These are phyloP conservation scores for Cinnamomum chago DNA, from an alignment of 164 flowering plant genomes.

Conservation along the genomic window DNA sequence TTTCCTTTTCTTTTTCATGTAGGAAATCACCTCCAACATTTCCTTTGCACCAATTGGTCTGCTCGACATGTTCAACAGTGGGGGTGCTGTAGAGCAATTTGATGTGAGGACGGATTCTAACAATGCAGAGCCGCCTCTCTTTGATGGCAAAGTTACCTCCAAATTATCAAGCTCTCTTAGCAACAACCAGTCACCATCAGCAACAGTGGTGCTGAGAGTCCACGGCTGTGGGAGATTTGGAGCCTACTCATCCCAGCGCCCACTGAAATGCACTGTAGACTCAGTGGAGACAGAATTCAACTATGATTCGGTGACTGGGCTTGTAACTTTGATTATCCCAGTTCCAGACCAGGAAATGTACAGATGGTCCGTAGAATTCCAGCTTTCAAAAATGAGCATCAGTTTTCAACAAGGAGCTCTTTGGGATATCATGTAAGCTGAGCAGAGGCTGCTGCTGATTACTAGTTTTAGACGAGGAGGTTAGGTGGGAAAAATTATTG, in stretches of 20 bases:
- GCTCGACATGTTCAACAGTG: conserved; percentile 80
- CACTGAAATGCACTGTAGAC: conserved; percentile 60
- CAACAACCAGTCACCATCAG: conserved; percentile 37
- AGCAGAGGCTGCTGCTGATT: no score
- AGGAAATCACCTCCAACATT: conserved; percentile 60
- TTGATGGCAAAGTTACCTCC: conserved; percentile 42
- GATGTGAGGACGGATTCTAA: conserved; percentile 33
- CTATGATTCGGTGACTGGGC: conserved; percentile 48
- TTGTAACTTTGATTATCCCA: conserved; percentile 53
- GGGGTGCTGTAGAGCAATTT: conserved; percentile 72
- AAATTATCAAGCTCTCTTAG: conserved; percentile 28
- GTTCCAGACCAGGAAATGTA: conserved; percentile 41
- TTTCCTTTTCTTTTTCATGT: conserved; percentile 7
- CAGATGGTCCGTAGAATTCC: conserved; percentile 42
- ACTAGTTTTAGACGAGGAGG: no score
- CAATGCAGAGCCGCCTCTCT: conserved; percentile 26
- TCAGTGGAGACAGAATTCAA: conserved; percentile 35
- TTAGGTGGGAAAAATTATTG: no score
- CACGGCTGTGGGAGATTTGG: conserved; percentile 87
- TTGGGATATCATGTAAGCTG: no score
- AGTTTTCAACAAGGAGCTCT: background rate
- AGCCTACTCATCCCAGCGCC: conserved; percentile 68
- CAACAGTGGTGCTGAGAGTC: conserved; percentile 44
- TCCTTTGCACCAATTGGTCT: conserved; percentile 87
- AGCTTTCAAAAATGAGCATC: conserved; percentile 26